phyloP scores from a whole-genome alignment of 139 green algal genomes.

The Chlorella vulgaris region DNA sequence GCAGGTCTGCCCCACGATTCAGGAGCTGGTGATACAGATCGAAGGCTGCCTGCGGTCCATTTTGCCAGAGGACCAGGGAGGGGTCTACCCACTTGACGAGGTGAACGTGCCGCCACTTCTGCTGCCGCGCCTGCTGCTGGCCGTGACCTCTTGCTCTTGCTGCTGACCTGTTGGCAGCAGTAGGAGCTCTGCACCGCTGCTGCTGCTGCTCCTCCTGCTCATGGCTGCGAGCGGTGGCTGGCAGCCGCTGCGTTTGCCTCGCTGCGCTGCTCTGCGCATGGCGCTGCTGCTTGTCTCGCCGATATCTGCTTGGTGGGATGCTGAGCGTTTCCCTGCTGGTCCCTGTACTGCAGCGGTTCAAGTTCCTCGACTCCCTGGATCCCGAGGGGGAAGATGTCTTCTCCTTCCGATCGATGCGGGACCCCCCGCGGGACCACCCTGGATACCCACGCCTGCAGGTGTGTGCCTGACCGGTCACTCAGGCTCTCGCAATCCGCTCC shows the following conservation, averaged over 20 bases:
- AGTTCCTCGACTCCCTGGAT: constrained; percentile 74
- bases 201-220: too few species aligned
- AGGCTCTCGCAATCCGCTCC: not conserved
- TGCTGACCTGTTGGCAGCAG: too few species aligned
- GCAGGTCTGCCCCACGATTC: constrained; percentile 8
- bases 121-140: not conserved
- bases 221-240: too few species aligned
- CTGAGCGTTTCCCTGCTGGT: not conserved
- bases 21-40: constrained; percentile 5
- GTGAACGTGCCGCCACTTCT: not conserved
- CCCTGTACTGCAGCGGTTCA: constrained; percentile 44
- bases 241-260: too few species aligned
- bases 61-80: constrained; percentile 11
- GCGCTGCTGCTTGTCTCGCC: not conserved
- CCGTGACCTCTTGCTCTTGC: too few species aligned
- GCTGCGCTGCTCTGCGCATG: too few species aligned
- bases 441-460: constrained; percentile 72
- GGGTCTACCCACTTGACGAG: not conserved
- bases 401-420: constrained; percentile 48
- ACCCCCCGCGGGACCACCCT: constrained; percentile 53
- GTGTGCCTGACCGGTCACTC: not conserved
- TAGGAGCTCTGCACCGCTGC: too few species aligned
- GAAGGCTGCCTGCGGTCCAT: not conserved
- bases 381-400: constrained; percentile 49
- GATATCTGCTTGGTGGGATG: not conserved